Evolutionary conservation across 345 rosid genomes (phyloP).

Genomic region (Gossypium rotundifolium): DNA sequence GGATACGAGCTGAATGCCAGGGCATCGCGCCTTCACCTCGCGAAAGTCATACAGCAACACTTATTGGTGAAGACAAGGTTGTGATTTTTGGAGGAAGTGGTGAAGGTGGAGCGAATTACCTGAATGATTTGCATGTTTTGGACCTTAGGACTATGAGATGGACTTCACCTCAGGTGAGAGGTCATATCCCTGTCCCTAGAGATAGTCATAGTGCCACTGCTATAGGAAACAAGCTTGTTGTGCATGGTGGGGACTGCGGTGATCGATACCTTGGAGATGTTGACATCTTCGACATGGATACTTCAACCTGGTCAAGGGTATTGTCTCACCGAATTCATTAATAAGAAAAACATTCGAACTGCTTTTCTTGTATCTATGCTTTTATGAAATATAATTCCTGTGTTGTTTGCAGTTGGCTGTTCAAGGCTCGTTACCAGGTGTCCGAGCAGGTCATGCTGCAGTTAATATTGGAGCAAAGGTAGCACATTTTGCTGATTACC

Average conservation of each 20-base stretch:
- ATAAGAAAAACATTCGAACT: not conserved
- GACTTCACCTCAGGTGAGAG: slow-evolving; percentile 48
- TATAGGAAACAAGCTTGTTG: slow-evolving; percentile 41
- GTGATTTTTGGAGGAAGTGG: slow-evolving; percentile 77
- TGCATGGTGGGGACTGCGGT: slow-evolving; percentile 73
- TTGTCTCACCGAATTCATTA: not conserved
- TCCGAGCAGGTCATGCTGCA: slow-evolving; percentile 69
- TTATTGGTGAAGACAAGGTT: slow-evolving; percentile 38
- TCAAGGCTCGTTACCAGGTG: slow-evolving; percentile 55
- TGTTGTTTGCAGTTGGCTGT: slow-evolving; percentile 34
- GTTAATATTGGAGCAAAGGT: slow-evolving; percentile 54
- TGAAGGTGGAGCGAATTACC: slow-evolving; percentile 69
- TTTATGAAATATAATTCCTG: not conserved
- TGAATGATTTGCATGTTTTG: slow-evolving; percentile 61
- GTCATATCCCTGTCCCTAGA: slow-evolving; percentile 60
- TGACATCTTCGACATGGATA: slow-evolving; percentile 42
- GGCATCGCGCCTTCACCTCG: slow-evolving; percentile 60
- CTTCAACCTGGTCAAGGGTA: slow-evolving; percentile 64
- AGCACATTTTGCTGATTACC: slow-evolving; percentile 10
- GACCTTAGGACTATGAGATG: slow-evolving; percentile 59
- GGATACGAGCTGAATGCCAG: slow-evolving; percentile 39
- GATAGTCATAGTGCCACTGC: slow-evolving; percentile 65
- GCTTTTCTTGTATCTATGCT: not conserved
- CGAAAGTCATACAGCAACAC: slow-evolving; percentile 70
- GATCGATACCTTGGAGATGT: slow-evolving; percentile 60